A percentile compares a stretch with the other conserved stretches of the same genome.
phyloP scores from a whole-genome alignment of 441 rosid genomes.

The Syzygium malaccense region DNA sequence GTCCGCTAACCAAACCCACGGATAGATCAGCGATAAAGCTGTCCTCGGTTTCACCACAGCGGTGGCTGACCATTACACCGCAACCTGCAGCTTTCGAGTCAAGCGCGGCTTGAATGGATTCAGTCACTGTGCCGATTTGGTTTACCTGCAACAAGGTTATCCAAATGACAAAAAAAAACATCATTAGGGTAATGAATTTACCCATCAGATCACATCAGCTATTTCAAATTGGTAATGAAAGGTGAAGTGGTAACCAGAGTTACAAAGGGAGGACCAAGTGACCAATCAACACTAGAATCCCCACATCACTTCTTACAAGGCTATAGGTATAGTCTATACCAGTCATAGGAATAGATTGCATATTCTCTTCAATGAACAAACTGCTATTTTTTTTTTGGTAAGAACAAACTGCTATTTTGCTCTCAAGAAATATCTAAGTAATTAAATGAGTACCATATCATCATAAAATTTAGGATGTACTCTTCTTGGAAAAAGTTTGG shows the following conservation, averaged over 20 bases:
- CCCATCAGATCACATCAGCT: not conserved
- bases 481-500: not conserved
- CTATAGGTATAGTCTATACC: not conserved
- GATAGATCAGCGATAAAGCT: slow-evolving; percentile 91
- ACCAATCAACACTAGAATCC: not conserved
- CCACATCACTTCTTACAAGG: not conserved
- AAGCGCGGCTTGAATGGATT: slow-evolving; percentile 84
- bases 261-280: not conserved
- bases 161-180: not conserved
- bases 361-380: not conserved
- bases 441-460: not conserved
- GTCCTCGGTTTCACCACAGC: slow-evolving; percentile 98
- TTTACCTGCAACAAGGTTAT: slow-evolving; percentile 49
- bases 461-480: not conserved
- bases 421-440: not conserved
- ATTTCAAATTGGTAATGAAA: not conserved
- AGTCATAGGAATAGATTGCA: not conserved
- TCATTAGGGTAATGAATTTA: not conserved
- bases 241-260: not conserved
- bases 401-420: not conserved
- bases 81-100: slow-evolving; percentile 98
- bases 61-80: slow-evolving; percentile 98
- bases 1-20: slow-evolving; percentile 93
- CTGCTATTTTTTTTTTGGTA: no score
- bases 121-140: slow-evolving; percentile 94